Base-by-base conservation (phyloP, 208 protist genomes). In the Acanthamoeba triangularis region DNA sequence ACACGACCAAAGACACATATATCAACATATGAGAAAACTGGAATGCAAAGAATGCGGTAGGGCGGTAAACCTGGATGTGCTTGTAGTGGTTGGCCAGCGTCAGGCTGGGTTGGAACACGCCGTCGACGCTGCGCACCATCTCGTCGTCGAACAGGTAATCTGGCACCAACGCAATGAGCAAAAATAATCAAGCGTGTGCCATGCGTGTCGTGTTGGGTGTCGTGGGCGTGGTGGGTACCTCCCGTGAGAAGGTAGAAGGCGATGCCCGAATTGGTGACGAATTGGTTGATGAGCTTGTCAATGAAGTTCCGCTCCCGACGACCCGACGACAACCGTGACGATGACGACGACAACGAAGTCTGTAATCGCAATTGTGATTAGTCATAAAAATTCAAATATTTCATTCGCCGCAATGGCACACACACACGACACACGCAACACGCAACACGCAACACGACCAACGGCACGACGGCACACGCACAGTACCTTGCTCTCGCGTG, bases 261-360 rank as follows among this genome's bases (percentile, higher is more conserved):
- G 47, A 37, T 85, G 14, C 76, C 76, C 18, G 76, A 85, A 28
- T 85, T 85, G 35, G 18, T 11, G 28, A 85, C 76, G 76, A 85
- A 85, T 56, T 85, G 76, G 76, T 85, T 85, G 76, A 85, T 85
- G 35, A 85, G 76, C 30, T 85, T 85, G 44, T 85, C 76, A 37
- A 85, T 49, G 76, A 85, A 85, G 23, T 85, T 49, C 5, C 76
- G 35, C 30, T 85, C 76, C 10, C 76, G 35, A 18, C 76, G 76
- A 23, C 44, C 44, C 1, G 76, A 85, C 20, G 35, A 25, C 76
- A 20, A 3, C 8, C 23, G 47, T 6, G 76, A 85, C 35, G 76
- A 85, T 56, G 76, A 49, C 35, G 76, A 49, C 18, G 41, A 47
- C 13, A 56, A 11, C 41, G 76, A 59, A n/a, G 4, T 33, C 76